Evolutionary conservation across 192 early-diverging fungal species (phyloP), one percentile per base, ranked within the genome.

Genomic region (Rhizoclosmatium globosum): DNA sequence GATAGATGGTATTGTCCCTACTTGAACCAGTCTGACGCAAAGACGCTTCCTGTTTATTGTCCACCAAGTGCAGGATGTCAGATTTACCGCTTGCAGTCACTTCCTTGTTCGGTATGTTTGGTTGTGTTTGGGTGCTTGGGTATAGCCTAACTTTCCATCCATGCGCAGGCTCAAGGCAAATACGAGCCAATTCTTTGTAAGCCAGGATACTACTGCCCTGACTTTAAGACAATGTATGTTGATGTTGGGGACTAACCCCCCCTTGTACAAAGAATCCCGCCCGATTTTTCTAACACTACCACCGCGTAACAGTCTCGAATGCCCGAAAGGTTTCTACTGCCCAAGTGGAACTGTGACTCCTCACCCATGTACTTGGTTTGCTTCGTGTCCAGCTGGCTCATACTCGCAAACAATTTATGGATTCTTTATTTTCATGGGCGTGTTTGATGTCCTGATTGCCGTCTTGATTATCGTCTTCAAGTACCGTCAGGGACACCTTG

Each of bases 161-260:
- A 19, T 62, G 11, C 60, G 11, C 64, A 84, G 83, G 71, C 83
- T 3, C 83, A 84, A 75, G 83, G 83, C 11, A 58, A 50, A 64
- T 80, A 58, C 58, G 86, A 87, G 66, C 86, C 86, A 2, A 76
- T 76, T 21, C 39, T 84, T 53, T 87, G 86, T 71, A 69, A 65
- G 31, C 76, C 53, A 21, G 86, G 86, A 43, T 85, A 72, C 64
- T 85, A 84, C 57, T 85, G 84, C 65, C 84, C 84, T 9, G 79
- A 79, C 57, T 70, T 81, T 19, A 45, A 59, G 13, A 83, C 82
- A n/a, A 71, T 82, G 74, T 73, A 41, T 59, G 21, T 41, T n/a
- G 50, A 44, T 41, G 31, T 31, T 31, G 31, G 31, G 31, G 31
- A 31, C 31, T 31, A 31, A 31, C 31, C 31, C 31, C 31, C 31